Evolutionary conservation across 2,329 filamentous ascomycete species (phyloP).

Genomic region (Lojkania enalia): DNA sequence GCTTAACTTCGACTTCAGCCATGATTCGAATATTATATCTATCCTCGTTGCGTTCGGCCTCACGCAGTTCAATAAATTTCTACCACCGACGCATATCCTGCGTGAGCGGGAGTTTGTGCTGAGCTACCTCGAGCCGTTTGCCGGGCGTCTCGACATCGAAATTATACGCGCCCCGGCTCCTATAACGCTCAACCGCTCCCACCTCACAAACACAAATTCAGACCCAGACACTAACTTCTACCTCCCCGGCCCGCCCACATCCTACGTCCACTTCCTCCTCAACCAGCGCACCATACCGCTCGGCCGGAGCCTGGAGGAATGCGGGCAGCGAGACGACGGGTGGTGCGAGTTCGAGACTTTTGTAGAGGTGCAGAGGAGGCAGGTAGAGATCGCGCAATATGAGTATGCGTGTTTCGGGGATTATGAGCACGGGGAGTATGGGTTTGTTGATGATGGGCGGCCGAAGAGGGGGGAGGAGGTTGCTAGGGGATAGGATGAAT

Average conservation of each 20-base stretch:
- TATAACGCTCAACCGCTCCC: slow-evolving; percentile 43
- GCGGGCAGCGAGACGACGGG: slow-evolving; percentile 68
- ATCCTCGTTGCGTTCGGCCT: slow-evolving; percentile 74
- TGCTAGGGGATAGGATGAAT: too few relatives aligned
- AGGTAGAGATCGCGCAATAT: slow-evolving; percentile 62
- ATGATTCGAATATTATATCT: slow-evolving; percentile 73
- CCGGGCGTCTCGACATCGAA: slow-evolving; percentile 72
- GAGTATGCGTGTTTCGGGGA: slow-evolving; percentile 69
- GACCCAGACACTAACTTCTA: slow-evolving; percentile 53
- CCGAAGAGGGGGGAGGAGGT: slow-evolving; percentile 30
- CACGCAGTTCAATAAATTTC: slow-evolving; percentile 64
- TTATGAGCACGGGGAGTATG: slow-evolving; percentile 54
- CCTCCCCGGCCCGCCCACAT: slow-evolving; percentile 58
- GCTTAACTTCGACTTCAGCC: slow-evolving; percentile 77
- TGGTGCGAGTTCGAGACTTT: slow-evolving; percentile 77
- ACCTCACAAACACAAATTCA: too few relatives aligned
- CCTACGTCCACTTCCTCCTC: slow-evolving; percentile 73
- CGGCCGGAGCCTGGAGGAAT: slow-evolving; percentile 66
- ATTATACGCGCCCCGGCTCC: slow-evolving; percentile 70
- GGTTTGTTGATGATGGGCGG: slow-evolving; percentile 55
- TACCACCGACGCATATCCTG: slow-evolving; percentile 60
- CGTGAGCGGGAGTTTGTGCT: slow-evolving; percentile 65
- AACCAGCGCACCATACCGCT: slow-evolving; percentile 75
- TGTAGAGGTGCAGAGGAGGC: slow-evolving; percentile 62
- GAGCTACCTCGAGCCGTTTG: slow-evolving; percentile 71